Evolutionary conservation across 192 early-diverging fungal species (phyloP), one percentile per base, ranked within the genome.

Genomic region (Kickxella alabastrina): DNA sequence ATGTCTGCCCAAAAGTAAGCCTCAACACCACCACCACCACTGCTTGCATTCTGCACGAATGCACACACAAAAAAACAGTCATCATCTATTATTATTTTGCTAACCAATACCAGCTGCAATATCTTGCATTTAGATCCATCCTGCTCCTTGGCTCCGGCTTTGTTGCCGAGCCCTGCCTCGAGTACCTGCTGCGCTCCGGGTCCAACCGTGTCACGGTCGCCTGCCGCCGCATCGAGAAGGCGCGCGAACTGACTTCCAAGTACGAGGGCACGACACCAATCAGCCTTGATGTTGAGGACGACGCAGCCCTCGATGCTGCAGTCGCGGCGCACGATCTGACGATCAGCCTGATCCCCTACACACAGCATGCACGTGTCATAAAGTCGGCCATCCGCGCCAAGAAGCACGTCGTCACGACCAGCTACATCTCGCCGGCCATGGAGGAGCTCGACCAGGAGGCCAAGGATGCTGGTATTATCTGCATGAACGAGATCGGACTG

Each of bases 401-500:
- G 79, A 94, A 90, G 82, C 79, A 99, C 70, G 87, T 97, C 39
- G 92, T 97, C 50, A 99, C 96, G 22, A 94, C 96, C 46, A 87
- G 85, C 64, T 99, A 99, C 82, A 88, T 97, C 53, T 95, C 92
- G 32, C 92, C 92, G 13, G 89, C 85, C 44, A 96, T 99, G 91
- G 81, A 83, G 80, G 88, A 83, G 59, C 84, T 90, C 34, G 85
- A 99, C 63, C 84, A 81, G 39, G 83, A 82, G 25, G 92, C 91
- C 39, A 88, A 89, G 77, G 78, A 83, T 37, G 87, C 89, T 18
- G 91, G 89, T 46, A 76, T 99, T 54, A 88, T 86, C 57, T 82
- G 95, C 63, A 84, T 99, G 81, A 99, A 99, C 78, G 96, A 99
- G 80, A 92, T 99, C 61, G 96, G 96, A 43, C 78, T 99, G 29